Evolutionary conservation across 2,329 filamentous ascomycete genomes (phyloP), one percentile per base, ranked within the genome.

Genomic region (Neophaeococcomyces aloes): DNA sequence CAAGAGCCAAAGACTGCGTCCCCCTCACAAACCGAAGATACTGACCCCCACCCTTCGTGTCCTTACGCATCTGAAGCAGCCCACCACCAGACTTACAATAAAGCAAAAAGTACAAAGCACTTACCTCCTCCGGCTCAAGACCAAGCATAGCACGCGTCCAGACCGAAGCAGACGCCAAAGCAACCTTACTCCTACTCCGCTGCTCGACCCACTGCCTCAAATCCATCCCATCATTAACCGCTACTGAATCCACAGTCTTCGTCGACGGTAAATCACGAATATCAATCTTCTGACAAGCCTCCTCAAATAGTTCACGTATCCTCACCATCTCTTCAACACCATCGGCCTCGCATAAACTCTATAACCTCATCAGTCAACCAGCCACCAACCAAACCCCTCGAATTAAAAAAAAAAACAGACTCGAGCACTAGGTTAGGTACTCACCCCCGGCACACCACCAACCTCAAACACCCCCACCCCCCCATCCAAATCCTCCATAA

Each of bases 41-140:
- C 51, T 77, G 72, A 0, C 68, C 75, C 4, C 75, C 75, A 34
- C 65, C 53, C 45, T 71, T 69, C 13, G 59, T 53, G 49, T 78
- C 74, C 0, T 71, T 73, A 0, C 70, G 63, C 65, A 78, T 72
- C 27, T 66, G 60, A 46, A 72, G 48, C 2, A 78, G 57, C 0
- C 75, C 75, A 3, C 67, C 67, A 2, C 71, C 70, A 3, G 64
- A 65, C 48, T 67, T 69, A 61, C 69, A 71, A 58, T 78, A 76
- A 52, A 74, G 64, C 10, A 79, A 60, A 50, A 78, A 75, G 52
- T 61, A 77, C 2, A 73, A 53, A 0, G 74, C 72, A 2, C 65
- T 69, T 2, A 75, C 52, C 7, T 76, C 70, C 1, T 44, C 46
- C 0, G 72, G 65, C 23, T 75, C 69, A 1, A 67, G 57, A 2